Base-by-base conservation (phyloP, 495 filamentous ascomycete genomes). In the Aspergillus bertholletiae region DNA sequence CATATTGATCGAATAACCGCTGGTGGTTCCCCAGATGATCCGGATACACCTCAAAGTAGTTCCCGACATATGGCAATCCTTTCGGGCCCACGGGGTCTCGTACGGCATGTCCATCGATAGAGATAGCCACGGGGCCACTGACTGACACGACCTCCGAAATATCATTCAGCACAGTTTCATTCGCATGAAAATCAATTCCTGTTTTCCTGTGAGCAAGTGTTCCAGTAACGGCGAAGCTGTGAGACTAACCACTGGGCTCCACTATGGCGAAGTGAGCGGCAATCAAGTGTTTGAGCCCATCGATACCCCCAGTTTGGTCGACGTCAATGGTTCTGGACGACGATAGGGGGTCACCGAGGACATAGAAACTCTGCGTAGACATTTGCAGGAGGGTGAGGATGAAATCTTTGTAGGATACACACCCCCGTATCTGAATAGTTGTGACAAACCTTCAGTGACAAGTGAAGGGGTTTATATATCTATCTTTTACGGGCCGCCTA, bases 11-110 rank as follows among this genome's bases (percentile, higher is more conserved):
- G 54, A 82, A 83, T 0, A 84, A 74, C 1, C 80, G 73, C 30
- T 81, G 64, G 59, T 84, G 74, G 65, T 84, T 84, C 5, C 81
- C 81, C 0, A 83, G 61, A 54, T 79, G 80, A 59, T 84, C 81
- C 0, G 81, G 80, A 58, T 72, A 84, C 22, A 84, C 61, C 55
- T 83, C 80, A 56, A 75, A 80, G 68, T 68, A 77, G 59, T 66
- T 77, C 2, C 81, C 80, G 23, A 80, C 70, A 13, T 66, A 59
- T 6, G 81, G 81, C 6, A 83, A 57, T 5, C 71, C 75, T 3
- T 57, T 54, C 2, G 80, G 81, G 3, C 78, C 76, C 2, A 69
- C 70, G 3, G 72, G 61, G 8, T 73, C 68, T 5, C 72, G 68
- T 12, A 80, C 71, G n/a, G 61, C 56, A 26, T 74, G 60, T 12